These are phyloP conservation scores for Populus simonii DNA, from an alignment of 345 rosid genomes.

Conservation along the genomic window DNA sequence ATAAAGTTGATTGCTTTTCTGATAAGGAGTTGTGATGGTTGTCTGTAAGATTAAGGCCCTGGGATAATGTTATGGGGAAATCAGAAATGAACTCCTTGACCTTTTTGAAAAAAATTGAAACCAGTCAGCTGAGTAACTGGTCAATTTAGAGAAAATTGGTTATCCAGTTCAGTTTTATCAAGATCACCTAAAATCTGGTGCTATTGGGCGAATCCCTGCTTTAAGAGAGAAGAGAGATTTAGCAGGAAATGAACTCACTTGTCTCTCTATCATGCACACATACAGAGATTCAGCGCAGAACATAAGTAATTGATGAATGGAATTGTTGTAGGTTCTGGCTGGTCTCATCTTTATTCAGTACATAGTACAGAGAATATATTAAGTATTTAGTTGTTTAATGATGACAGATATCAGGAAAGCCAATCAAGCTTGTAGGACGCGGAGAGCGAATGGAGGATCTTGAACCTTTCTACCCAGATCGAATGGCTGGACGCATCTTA, in stretches of 20 bases:
- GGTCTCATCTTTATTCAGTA: neutral
- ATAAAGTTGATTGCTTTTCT: neutral
- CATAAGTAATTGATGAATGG: neutral
- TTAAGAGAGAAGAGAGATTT: neutral
- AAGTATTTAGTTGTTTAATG: conserved; percentile 13
- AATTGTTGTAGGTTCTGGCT: neutral
- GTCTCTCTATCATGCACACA: neutral
- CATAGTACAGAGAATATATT: neutral
- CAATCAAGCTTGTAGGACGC: conserved; percentile 94
- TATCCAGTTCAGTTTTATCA: neutral
- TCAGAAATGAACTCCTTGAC: neutral
- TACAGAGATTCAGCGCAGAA: neutral
- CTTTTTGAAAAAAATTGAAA: neutral
- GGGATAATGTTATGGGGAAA: neutral
- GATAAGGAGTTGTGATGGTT: neutral
- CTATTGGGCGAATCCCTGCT: neutral
- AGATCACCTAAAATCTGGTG: neutral
- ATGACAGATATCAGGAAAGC: conserved; percentile 86
- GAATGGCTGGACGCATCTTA: conserved; percentile 95
- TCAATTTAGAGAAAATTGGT: neutral
- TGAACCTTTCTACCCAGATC: conserved; percentile 94
- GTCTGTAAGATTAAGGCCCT: neutral
- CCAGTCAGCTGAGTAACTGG: neutral
- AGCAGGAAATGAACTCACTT: neutral
- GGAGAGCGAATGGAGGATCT: conserved; percentile 98